phyloP scores from a whole-genome alignment of 192 early-diverging fungal species.

The Blastocladiella britannica region DNA sequence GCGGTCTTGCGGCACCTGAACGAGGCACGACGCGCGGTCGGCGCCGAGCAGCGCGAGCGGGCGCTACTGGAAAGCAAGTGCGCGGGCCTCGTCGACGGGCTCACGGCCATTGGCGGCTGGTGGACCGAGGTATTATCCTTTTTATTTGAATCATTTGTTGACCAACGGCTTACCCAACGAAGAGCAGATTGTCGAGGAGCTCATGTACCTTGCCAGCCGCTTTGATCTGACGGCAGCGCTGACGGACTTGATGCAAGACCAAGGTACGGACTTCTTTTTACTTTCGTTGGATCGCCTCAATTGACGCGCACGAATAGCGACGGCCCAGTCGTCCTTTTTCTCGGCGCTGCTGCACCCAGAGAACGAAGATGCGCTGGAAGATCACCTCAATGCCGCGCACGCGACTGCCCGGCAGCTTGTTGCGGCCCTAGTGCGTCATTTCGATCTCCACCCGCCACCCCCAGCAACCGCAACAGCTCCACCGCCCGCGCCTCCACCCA shows the following conservation, averaged over 20 bases:
- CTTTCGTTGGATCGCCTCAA: too few species aligned
- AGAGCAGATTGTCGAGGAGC: background rate
- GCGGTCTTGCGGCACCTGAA: background rate
- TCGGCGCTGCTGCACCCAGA: background rate
- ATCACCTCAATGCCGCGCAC: background rate
- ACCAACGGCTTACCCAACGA: background rate
- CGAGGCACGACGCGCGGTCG: background rate
- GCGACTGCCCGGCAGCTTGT: background rate
- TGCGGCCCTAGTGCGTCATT: too few species aligned
- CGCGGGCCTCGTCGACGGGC: background rate
- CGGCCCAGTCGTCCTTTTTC: background rate
- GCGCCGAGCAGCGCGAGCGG: background rate
- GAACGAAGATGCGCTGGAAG: background rate
- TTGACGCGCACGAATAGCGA: too few species aligned
- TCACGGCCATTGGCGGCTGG: background rate
- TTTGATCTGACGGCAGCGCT: too few species aligned
- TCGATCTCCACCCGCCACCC: too few species aligned
- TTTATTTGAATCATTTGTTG: background rate
- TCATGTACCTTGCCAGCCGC: too few species aligned
- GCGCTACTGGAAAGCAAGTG: background rate
- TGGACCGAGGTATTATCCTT: background rate
- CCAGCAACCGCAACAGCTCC: too few species aligned
- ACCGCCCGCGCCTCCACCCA: too few species aligned
- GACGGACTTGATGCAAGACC: too few species aligned
- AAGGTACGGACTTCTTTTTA: too few species aligned